Percentiles rank a stretch among this genome's conserved stretches.
phyloP scores from a whole-genome alignment of 1,284 basidiomycete genomes.

The Ceratobasidium sp. region DNA sequence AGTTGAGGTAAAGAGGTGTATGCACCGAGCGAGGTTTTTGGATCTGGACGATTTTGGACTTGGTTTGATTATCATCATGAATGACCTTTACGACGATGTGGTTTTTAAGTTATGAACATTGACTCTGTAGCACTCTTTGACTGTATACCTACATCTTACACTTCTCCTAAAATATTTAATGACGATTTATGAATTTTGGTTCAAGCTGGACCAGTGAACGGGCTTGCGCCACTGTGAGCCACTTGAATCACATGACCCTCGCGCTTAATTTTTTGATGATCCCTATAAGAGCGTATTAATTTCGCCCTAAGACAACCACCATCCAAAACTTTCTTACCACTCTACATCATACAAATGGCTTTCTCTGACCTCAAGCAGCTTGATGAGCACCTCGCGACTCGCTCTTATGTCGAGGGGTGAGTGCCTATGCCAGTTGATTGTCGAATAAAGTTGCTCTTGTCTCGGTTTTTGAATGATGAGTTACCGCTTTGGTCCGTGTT shows the following conservation, averaged over 20 bases:
- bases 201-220: too few relatives aligned
- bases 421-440: conserved; percentile 58
- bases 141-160: too few relatives aligned
- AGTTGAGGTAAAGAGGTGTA: conserved; percentile 15
- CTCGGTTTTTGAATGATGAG: conserved; percentile 73
- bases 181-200: too few relatives aligned
- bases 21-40: too few relatives aligned
- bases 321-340: conserved; percentile 22
- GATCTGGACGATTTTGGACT: conserved; percentile 1
- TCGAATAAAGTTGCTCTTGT: conserved; percentile 52
- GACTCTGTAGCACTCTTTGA: background rate
- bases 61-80: background rate
- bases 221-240: background rate
- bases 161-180: too few relatives aligned
- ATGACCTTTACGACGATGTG: too few relatives aligned
- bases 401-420: conserved; percentile 95
- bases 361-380: conserved; percentile 77
- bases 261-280: conserved; percentile 44
- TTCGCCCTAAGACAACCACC: conserved; percentile 33
- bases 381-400: conserved; percentile 85
- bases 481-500: conserved; percentile 97
- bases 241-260: conserved; percentile 17
- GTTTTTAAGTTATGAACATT: conserved; percentile 1
- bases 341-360: conserved; percentile 45
- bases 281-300: conserved; percentile 21